Percentiles rank a stretch among this genome's conserved stretches.
Conservation (phyloP, 768 basidiomycete genomes). For the Tylopilus rubrobrunneus region DNA sequence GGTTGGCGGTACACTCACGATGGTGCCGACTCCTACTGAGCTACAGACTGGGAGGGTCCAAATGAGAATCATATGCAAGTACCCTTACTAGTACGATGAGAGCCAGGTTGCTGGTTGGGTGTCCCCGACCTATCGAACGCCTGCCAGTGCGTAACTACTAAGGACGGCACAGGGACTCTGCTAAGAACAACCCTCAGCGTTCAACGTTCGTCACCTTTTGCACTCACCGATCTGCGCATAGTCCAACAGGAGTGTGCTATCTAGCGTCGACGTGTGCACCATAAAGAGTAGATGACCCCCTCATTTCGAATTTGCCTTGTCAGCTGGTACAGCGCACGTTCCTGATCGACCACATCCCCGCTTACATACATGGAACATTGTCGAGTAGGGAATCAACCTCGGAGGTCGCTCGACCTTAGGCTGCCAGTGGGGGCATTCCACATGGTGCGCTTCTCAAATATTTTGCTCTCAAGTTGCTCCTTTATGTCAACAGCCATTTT, state of each 20-base stretch:
- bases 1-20: too few species aligned
- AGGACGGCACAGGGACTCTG: slow-evolving; percentile 24
- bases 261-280: slow-evolving; percentile 30
- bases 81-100: neutral
- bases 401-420: slow-evolving; percentile 86
- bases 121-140: neutral
- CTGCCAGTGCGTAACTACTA: slow-evolving; percentile 26
- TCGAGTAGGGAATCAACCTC: slow-evolving; percentile 75
- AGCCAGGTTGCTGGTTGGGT: neutral
- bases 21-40: too few species aligned
- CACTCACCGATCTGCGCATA: neutral
- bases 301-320: neutral
- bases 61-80: slow-evolving; percentile 24
- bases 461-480: neutral
- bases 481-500: neutral
- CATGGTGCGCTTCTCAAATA: slow-evolving; percentile 31
- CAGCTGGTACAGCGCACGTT: slow-evolving; percentile 54
- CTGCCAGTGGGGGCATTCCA: slow-evolving; percentile 53
- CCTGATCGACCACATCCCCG: slow-evolving; percentile 74
- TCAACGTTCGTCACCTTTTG: slow-evolving; percentile 21
- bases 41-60: slow-evolving; percentile 8
- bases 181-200: slow-evolving; percentile 15
- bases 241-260: neutral
- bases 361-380: slow-evolving; percentile 76
- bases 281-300: slow-evolving; percentile 17